Conservation (phyloP, 805 yeast genomes). For the Lipomyces spencermartinsiae region DNA sequence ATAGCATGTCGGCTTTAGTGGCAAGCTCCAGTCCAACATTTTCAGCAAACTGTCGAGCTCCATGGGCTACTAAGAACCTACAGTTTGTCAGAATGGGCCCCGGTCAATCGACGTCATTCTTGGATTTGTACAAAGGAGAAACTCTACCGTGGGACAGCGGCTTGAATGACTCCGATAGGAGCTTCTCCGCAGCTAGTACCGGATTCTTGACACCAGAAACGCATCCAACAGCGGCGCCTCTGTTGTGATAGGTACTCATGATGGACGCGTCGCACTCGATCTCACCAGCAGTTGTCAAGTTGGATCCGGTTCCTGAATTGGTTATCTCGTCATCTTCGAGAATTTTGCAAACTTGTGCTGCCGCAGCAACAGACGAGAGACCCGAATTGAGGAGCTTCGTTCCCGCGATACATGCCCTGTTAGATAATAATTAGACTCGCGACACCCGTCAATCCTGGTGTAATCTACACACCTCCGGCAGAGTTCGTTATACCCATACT, state of each 20-base stretch:
- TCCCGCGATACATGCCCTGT: conserved; percentile 40
- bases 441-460: not conserved
- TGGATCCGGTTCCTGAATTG: conserved; percentile 52
- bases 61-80: conserved; percentile 46
- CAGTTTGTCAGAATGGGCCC: conserved; percentile 32
- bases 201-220: conserved; percentile 47
- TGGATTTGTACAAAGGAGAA: conserved; percentile 34
- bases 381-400: conserved; percentile 36
- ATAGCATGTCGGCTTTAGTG: conserved; percentile 25
- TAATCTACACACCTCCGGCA: conserved; percentile 22
- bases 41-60: conserved; percentile 45
- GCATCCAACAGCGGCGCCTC: conserved; percentile 46
- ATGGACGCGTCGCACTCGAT: conserved; percentile 53
- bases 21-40: conserved; percentile 27
- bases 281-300: conserved; percentile 44
- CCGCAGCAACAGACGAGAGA: conserved; percentile 35
- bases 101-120: not conserved
- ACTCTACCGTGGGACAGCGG: conserved; percentile 30
- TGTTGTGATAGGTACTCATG: conserved; percentile 34
- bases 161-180: conserved; percentile 37
- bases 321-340: conserved; percentile 48
- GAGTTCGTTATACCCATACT: conserved; percentile 29
- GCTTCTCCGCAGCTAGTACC: conserved; percentile 38
- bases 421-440: not conserved
- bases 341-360: conserved; percentile 40